Base-by-base conservation (phyloP, 2,329 filamentous ascomycete species). In the Diplodia scrobiculata region DNA sequence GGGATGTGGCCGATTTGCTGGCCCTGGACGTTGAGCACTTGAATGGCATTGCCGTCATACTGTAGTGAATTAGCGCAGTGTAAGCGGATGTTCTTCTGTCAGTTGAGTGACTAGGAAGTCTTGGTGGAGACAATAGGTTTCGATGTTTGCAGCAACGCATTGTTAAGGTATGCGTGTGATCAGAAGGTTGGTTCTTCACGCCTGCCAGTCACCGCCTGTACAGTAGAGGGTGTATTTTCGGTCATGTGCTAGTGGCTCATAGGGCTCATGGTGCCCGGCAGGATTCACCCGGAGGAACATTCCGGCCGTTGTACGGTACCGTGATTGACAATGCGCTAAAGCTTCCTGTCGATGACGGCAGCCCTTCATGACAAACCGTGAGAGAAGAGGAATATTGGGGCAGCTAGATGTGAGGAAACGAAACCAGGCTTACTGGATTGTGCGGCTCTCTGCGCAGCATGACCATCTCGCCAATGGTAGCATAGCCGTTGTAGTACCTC, bases 1-100 rank as follows among this genome's bases (percentile, higher is more conserved):
- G 90, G 89, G 48, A 96, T 81, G 76, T 96, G 91, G 0, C 92
- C 92, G 71, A 96, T 91, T 72, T 96, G 91, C 7, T 77, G 75
- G 17, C 86, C 84, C 72, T 90, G 84, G 14, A 93, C 90, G 75
- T 95, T 96, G 71, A 90, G 84, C 1, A 96, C 86, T 5, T 87
- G 85, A 66, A 96, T 91, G 0, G 91, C 91, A 77, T 95, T 95
- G 5, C 70, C 69, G 73, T 95, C 91, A 73, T 89, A 91, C 47
- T 66, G 21, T 13, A 48, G 38, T 55, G 17, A 27, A 41, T 52
- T 34, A 54, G 52, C n/a, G 17, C 10, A 7, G 25, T 36, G 17
- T 45, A 45, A 45, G 41, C 41, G 11, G 5, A 45, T 45, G 17
- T 9, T 45, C 17, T 45, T 45, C 41, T 9, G 41, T 19, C 41